These are phyloP conservation scores for Pyrenochaeta sp. DNA, from an alignment of 2,329 filamentous ascomycete species.

Conservation along the genomic window DNA sequence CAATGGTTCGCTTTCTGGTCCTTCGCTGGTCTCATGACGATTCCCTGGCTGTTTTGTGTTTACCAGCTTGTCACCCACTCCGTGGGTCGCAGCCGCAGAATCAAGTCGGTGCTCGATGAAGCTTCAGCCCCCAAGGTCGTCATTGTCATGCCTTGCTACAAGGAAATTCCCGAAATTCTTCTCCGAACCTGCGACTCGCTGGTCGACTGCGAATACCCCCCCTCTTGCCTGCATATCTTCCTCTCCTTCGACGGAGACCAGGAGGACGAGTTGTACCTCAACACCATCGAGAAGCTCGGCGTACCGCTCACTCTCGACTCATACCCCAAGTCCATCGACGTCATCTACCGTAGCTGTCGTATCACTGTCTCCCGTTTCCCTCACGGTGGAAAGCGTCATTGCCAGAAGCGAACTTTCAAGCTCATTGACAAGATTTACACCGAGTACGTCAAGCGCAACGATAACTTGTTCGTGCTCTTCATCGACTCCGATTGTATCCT, in stretches of 20 bases:
- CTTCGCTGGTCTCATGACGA: slow-evolving; percentile 81
- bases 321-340: slow-evolving; percentile 90
- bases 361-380: slow-evolving; percentile 92
- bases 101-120: slow-evolving; percentile 86
- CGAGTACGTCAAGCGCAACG: slow-evolving; percentile 83
- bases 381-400: slow-evolving; percentile 92
- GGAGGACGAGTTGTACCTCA: slow-evolving; percentile 87
- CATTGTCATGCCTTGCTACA: slow-evolving; percentile 96
- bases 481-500: slow-evolving; percentile 98
- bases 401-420: slow-evolving; percentile 91
- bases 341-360: slow-evolving; percentile 80
- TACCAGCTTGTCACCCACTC: slow-evolving; percentile 90
- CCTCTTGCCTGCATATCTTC: slow-evolving; percentile 92
- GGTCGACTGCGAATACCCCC: slow-evolving; percentile 91
- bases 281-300: slow-evolving; percentile 83
- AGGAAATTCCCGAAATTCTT: slow-evolving; percentile 84
- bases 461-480: slow-evolving; percentile 94
- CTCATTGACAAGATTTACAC: slow-evolving; percentile 93
- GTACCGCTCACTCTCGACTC: slow-evolving; percentile 77
- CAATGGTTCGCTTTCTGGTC: slow-evolving; percentile 98
- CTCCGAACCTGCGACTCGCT: slow-evolving; percentile 89
- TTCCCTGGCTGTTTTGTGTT: slow-evolving; percentile 93
- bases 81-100: slow-evolving; percentile 79
- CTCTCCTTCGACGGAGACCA: slow-evolving; percentile 92
- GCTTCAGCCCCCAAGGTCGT: slow-evolving; percentile 89